Evolutionary conservation across 108 stramenopile genomes (phyloP), one percentile per base, ranked within the genome.

Genomic region (Asterionellopsis glacialis): DNA sequence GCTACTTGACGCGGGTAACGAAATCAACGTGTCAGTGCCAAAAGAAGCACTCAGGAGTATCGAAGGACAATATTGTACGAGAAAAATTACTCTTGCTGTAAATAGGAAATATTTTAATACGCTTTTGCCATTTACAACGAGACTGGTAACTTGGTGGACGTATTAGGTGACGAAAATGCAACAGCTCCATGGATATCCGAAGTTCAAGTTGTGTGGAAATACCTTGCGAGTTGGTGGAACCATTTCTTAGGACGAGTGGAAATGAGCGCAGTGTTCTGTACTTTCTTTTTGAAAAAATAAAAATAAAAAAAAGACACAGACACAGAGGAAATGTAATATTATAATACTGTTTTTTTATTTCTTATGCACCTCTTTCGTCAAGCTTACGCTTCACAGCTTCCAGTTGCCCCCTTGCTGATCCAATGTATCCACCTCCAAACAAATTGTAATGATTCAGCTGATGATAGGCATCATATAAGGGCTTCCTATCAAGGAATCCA

Each of bases 381-480:
- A 79, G 41, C 12, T 42, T 72, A 47, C 49, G 67, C 51, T 73
- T 74, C 50, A 79, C 44, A 24, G 43, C 64, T 43, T 79, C 78
- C 45, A 79, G 55, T 49, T 75, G 57, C 41, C 69, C 27, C 51
- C 78, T 18, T 23, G 78, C 65, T 4, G 69, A 63, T 1, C 66
- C 51, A 10, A 79, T 47, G 56, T 83, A 83, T 12, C 82, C 73
- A 18, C 72, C 68, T 19, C 78, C 77, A 57, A 83, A 83, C 19
- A 83, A 52, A 43, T 83, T 83, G 61, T 77, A 77, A 68, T 83
- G 82, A 48, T 83, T 83, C 0, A 83, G 60, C 27, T 83, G 77
- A 57, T 83, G 82, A 45, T 83, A 79, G 9, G 72, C 75, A 65
- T 79, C 77, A 49, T 83, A 83, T 11, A 83, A 67, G 6, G 75